Evolutionary conservation across 78 protist species (phyloP), one percentile per base, ranked within the genome.

Genomic region (Andalucia godoyi): DNA sequence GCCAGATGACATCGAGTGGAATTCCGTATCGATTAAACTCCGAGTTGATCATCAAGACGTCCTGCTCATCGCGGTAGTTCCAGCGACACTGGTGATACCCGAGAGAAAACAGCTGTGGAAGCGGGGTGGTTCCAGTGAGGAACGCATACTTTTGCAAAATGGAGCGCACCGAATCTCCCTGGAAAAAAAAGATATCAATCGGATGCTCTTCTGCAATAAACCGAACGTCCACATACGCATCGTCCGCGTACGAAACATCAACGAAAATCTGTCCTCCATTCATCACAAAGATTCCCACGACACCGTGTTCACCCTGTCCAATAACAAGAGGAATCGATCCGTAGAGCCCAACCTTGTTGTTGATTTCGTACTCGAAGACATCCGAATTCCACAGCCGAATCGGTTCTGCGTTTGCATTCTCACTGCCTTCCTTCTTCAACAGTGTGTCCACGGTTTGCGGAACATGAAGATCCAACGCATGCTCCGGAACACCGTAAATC

Each of bases 81-180:
- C 99, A 97, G 30, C 98, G 79, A 65, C 95, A 96, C 84, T 97
- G 99, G 77, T 97, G 99, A 69, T 94, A 94, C 10, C 91, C 99
- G 4, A 95, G 51, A 4, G 96, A 3, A 39, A 85, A 92, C 49
- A 70, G 29, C 33, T 86, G 99, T 21, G 99, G 99, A 27, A 95
- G 63, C 33, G 70, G 49, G 13, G 92, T 53, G 8, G 55, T 25
- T 18, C 99, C 99, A 12, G 95, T 86, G 10, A 97, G 29, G 4
- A 4, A 0, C 0, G 86, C 70, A 71, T 88, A 85, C 68, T 90
- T 88, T 50, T 27, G 25, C 32, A 75, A 38, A 18, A 92, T 67
- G 5, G 57, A 55, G 6, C 0, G 13, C 38, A 87, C 79, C 2
- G 70, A 23, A 27, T 91, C 84, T 25, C 98, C 98, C 15, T 75